Percentiles rank a stretch among this genome's conserved stretches.
Conservation (phyloP, 2,329 filamentous ascomycete genomes). For the Phaeosphaeria sp. region DNA sequence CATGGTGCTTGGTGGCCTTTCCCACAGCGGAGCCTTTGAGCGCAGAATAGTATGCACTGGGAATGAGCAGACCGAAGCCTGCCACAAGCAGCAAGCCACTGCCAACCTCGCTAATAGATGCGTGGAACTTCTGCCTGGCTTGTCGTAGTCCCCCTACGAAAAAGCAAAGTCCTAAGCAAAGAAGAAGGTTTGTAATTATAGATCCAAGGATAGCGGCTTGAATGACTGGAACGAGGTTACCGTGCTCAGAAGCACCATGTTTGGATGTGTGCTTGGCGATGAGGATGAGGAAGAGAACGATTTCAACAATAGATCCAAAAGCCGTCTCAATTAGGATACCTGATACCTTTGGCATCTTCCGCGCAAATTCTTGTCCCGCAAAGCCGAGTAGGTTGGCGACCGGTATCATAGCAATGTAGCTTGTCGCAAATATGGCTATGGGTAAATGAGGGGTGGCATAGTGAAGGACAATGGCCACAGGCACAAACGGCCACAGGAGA, state of each 20-base stretch:
- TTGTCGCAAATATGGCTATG: slow-evolving; percentile 69
- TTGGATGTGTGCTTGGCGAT: slow-evolving; percentile 59
- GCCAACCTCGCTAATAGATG: slow-evolving; percentile 79
- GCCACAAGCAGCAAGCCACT: slow-evolving; percentile 78
- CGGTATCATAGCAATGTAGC: slow-evolving; percentile 78
- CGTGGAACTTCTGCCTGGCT: slow-evolving; percentile 74
- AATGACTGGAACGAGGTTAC: slow-evolving; percentile 67
- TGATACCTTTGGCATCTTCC: slow-evolving; percentile 76
- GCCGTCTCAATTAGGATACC: slow-evolving; percentile 66
- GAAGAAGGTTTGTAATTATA: slow-evolving; percentile 78
- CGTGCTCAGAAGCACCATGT: slow-evolving; percentile 46
- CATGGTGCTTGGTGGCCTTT: slow-evolving; percentile 32
- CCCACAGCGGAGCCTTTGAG: slow-evolving; percentile 52
- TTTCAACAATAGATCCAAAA: slow-evolving; percentile 77
- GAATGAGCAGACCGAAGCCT: slow-evolving; percentile 59
- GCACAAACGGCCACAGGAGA: slow-evolving; percentile 76
- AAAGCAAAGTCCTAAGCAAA: slow-evolving; percentile 83
- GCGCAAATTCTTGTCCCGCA: slow-evolving; percentile 71
- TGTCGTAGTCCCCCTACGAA: slow-evolving; percentile 75
- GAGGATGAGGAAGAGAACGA: slow-evolving; percentile 80
- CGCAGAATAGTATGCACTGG: slow-evolving; percentile 43
- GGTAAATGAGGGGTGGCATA: slow-evolving; percentile 62
- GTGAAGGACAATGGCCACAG: slow-evolving; percentile 69
- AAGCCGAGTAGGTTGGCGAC: slow-evolving; percentile 78
- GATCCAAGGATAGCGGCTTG: slow-evolving; percentile 85